Percentiles rank a stretch among this genome's conserved stretches.
These are phyloP conservation scores for Kwoniella europaea DNA, from an alignment of 768 basidiomycete species.

Conservation along the genomic window DNA sequence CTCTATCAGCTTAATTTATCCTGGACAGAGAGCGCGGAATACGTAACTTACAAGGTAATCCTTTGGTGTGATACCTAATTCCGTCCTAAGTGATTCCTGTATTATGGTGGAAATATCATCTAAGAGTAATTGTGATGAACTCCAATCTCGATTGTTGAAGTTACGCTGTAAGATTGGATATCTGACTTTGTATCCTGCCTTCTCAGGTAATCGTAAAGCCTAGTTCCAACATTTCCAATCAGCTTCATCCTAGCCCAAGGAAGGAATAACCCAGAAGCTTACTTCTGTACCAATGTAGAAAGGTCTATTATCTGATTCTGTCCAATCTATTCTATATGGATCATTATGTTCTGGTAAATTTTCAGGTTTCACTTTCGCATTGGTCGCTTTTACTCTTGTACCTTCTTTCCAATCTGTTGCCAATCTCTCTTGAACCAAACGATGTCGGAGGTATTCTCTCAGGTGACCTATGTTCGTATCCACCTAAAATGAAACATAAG, in stretches of 20 bases:
- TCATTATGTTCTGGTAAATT: slow-evolving; percentile 85
- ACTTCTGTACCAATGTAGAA: slow-evolving; percentile 44
- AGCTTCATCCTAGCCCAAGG: not conserved
- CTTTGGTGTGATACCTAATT: slow-evolving; percentile 36
- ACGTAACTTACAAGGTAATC: slow-evolving; percentile 37
- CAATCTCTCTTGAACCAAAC: slow-evolving; percentile 65
- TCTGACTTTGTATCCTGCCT: slow-evolving; percentile 72
- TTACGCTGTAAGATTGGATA: slow-evolving; percentile 81
- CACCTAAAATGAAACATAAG: slow-evolving; percentile 53
- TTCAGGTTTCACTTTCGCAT: slow-evolving; percentile 81
- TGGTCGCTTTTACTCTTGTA: slow-evolving; percentile 63
- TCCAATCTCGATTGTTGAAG: slow-evolving; percentile 81
- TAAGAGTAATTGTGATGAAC: slow-evolving; percentile 66
- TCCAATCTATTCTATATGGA: slow-evolving; percentile 83
- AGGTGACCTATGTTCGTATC: slow-evolving; percentile 70
- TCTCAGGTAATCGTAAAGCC: slow-evolving; percentile 62
- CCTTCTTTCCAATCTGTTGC: slow-evolving; percentile 49
- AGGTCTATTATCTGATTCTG: slow-evolving; percentile 67
- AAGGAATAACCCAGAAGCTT: slow-evolving; percentile 11
- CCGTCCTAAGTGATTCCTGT: slow-evolving; percentile 62
- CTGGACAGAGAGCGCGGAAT: too few relatives aligned
- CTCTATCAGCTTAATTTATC: not conserved
- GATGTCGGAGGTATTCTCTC: slow-evolving; percentile 56
- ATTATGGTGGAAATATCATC: slow-evolving; percentile 79
- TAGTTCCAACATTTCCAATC: slow-evolving; percentile 9